A percentile compares a stretch with the other conserved stretches of the same genome.
phyloP scores from a whole-genome alignment of 2,329 filamentous ascomycete species.

The Plectosphaerella cucumerina region DNA sequence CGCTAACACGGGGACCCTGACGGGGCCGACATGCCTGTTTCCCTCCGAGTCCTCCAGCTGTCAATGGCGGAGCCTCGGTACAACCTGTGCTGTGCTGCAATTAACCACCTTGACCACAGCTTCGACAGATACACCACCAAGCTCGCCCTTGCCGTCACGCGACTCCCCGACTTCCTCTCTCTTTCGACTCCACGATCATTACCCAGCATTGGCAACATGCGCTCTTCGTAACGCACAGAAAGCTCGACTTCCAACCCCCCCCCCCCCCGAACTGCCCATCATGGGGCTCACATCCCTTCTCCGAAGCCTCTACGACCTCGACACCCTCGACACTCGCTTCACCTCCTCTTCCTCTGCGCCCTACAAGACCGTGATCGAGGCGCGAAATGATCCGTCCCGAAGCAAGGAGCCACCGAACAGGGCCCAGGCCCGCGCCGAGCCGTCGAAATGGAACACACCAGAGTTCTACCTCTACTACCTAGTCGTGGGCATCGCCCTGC shows the following conservation, averaged over 20 bases:
- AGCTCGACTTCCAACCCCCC: neutral
- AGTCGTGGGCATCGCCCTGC: conserved; percentile 62
- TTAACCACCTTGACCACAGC: neutral
- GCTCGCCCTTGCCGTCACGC: too few species aligned
- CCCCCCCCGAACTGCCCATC: conserved; percentile 10
- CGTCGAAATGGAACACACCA: conserved; percentile 76
- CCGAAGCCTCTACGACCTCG: conserved; percentile 56
- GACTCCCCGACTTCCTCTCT: neutral
- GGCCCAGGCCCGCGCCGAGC: conserved; percentile 41
- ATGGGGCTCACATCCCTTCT: conserved; percentile 42
- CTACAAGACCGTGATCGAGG: conserved; percentile 54
- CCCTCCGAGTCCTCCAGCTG: neutral
- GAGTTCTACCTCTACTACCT: conserved; percentile 84
- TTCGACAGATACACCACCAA: neutral
- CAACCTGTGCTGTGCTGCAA: neutral
- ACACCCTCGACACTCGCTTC: conserved; percentile 60
- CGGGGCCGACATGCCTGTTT: too few species aligned
- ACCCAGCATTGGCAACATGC: neutral
- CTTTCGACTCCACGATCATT: neutral
- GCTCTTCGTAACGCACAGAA: too few species aligned
- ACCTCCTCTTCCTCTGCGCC: conserved; percentile 66
- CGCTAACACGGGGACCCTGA: too few species aligned
- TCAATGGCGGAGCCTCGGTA: neutral
- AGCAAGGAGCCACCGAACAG: conserved; percentile 37
- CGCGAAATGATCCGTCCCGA: conserved; percentile 30